phyloP scores from a whole-genome alignment of 169 alveolate species.

The Plasmodium inui region DNA sequence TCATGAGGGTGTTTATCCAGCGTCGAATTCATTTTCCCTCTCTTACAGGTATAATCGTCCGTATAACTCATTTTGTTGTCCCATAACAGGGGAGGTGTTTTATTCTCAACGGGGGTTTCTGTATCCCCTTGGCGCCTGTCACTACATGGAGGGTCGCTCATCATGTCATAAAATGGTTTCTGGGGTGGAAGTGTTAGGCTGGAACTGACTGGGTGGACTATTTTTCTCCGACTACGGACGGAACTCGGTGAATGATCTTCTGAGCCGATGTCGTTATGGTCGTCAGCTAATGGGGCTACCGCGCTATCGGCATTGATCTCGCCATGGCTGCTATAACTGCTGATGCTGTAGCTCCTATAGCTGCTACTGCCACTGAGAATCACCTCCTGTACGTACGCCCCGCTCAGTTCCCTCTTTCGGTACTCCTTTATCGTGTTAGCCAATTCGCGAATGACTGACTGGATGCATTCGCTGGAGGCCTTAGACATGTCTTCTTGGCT shows the following conservation, averaged over 20 bases:
- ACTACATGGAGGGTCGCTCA: neutral
- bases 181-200: neutral
- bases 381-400: constrained; percentile 14
- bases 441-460: constrained; percentile 59
- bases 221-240: neutral
- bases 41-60: neutral
- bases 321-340: neutral
- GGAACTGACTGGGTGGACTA: neutral
- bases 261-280: neutral
- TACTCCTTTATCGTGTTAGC: constrained; percentile 67
- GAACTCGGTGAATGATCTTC: neutral
- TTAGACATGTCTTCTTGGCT: constrained; percentile 56
- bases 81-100: neutral
- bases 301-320: neutral
- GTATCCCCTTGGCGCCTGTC: neutral
- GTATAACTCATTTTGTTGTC: neutral
- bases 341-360: neutral
- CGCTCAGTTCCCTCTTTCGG: constrained; percentile 48
- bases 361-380: neutral
- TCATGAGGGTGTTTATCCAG: neutral
- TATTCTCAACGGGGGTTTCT: neutral
- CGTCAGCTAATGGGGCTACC: neutral
- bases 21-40: neutral
- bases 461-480: constrained; percentile 61
- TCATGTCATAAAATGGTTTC: constrained; percentile 16